Evolutionary conservation across 768 basidiomycete genomes (phyloP).

Genomic region (Lactarius evosmus): DNA sequence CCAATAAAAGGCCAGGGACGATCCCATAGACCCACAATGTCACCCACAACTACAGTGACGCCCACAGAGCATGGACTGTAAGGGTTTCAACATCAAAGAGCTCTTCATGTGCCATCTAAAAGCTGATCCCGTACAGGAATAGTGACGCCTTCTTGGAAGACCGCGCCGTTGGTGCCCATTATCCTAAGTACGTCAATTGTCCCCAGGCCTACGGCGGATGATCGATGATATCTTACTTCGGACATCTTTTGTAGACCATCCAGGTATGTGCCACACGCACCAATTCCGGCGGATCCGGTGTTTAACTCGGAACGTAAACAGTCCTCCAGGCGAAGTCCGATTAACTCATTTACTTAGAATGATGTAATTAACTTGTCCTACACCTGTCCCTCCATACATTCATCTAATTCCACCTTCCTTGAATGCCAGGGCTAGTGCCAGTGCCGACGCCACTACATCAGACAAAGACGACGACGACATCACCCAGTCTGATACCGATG

Average conservation of each 20-base stretch:
- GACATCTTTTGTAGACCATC: too few species aligned
- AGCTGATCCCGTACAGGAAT: background rate
- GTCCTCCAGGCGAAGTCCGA: too few species aligned
- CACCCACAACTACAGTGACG: background rate
- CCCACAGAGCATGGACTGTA: background rate
- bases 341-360: too few species aligned
- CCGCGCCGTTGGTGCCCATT: background rate
- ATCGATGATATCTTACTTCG: too few species aligned
- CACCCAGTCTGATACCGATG: background rate
- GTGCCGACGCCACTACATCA: background rate
- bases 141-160: background rate
- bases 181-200: background rate
- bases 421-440: background rate
- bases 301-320: too few species aligned
- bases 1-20: background rate
- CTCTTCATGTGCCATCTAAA: background rate
- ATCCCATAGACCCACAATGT: background rate
- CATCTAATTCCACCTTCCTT: background rate
- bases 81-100: background rate
- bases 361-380: background rate
- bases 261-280: too few species aligned
- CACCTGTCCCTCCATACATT: background rate
- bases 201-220: background rate
- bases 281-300: too few species aligned
- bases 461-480: background rate